Conservation (phyloP, 2,329 filamentous ascomycete genomes). For the Alternaria gaisen region DNA sequence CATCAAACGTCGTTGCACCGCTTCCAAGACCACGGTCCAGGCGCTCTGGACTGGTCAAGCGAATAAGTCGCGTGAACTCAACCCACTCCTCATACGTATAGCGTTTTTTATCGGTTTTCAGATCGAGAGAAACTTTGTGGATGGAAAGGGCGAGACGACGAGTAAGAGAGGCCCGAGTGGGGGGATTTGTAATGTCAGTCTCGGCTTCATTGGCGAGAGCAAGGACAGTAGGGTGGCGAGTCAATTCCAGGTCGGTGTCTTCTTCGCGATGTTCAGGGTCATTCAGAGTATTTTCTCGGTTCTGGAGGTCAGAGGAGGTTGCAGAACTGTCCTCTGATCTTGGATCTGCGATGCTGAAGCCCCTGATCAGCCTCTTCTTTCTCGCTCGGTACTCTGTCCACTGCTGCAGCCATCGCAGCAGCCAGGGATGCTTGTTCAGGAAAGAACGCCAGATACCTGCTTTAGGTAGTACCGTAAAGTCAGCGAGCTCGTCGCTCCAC, state of each 20-base stretch:
- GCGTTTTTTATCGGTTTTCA: constrained; percentile 65
- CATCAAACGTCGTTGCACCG: constrained; percentile 54
- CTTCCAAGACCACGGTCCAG: constrained; percentile 22
- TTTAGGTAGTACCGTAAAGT: constrained; percentile 72
- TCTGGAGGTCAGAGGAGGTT: constrained; percentile 20
- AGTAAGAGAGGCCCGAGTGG: constrained; percentile 63
- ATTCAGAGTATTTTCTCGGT: constrained; percentile 14
- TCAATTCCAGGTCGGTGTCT: constrained; percentile 18
- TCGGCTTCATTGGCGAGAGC: constrained; percentile 26
- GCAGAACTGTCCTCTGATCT: constrained; percentile 34
- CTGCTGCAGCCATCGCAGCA: constrained; percentile 48
- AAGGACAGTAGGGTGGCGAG: constrained; percentile 16
- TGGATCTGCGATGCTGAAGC: constrained; percentile 56
- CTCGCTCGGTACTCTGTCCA: constrained; percentile 48
- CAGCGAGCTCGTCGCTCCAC: constrained; percentile 67
- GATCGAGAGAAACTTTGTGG: constrained; percentile 69
- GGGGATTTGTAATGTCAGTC: constrained; percentile 4
- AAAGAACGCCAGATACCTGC: constrained; percentile 62
- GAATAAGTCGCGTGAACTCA: constrained; percentile 79
- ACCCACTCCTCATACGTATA: constrained; percentile 90
- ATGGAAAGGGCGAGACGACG: constrained; percentile 74
- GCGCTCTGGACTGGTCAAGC: constrained; percentile 55
- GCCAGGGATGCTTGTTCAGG: constrained; percentile 58
- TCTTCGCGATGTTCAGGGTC: constrained; percentile 6
- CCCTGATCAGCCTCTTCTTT: constrained; percentile 55